Percentiles rank a stretch among this genome's conserved stretches.
Conservation (phyloP, 2,329 filamentous ascomycete genomes). For the Xenosphaeropsis pyriputrescens region DNA sequence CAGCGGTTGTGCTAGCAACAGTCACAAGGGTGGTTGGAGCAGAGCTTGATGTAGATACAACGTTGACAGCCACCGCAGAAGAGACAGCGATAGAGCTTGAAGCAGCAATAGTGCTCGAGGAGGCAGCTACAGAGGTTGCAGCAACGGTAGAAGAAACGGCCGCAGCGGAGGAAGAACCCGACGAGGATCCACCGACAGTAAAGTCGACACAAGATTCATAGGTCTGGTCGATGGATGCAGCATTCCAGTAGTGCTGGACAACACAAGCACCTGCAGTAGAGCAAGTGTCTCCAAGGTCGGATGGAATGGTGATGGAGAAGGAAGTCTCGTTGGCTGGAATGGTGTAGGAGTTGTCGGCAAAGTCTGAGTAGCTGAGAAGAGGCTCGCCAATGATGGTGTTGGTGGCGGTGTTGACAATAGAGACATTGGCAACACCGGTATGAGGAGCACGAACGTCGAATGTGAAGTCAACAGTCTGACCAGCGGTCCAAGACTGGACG, state of each 20-base stretch:
- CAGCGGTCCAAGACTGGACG: conserved; percentile 26
- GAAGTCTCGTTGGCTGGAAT: conserved; percentile 27
- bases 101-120: neutral
- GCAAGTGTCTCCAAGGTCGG: conserved; percentile 23
- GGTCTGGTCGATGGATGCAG: conserved; percentile 32
- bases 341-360: conserved; percentile 28
- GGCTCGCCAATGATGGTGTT: conserved; percentile 31
- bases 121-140: neutral
- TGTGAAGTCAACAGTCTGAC: conserved; percentile 27
- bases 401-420: conserved; percentile 29
- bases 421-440: conserved; percentile 37
- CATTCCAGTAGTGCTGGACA: conserved; percentile 40
- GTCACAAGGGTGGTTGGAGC: conserved; percentile 3
- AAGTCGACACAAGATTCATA: conserved; percentile 42
- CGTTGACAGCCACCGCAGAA: neutral
- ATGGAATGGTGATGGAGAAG: conserved; percentile 38
- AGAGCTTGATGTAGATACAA: neutral
- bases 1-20: neutral
- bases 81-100: neutral
- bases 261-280: conserved; percentile 16
- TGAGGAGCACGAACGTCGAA: conserved; percentile 31
- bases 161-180: conserved; percentile 2
- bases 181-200: conserved; percentile 7
- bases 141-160: neutral
- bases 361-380: conserved; percentile 31